phyloP scores from a whole-genome alignment of 768 basidiomycete species.

The Leccinum truebloodii region DNA sequence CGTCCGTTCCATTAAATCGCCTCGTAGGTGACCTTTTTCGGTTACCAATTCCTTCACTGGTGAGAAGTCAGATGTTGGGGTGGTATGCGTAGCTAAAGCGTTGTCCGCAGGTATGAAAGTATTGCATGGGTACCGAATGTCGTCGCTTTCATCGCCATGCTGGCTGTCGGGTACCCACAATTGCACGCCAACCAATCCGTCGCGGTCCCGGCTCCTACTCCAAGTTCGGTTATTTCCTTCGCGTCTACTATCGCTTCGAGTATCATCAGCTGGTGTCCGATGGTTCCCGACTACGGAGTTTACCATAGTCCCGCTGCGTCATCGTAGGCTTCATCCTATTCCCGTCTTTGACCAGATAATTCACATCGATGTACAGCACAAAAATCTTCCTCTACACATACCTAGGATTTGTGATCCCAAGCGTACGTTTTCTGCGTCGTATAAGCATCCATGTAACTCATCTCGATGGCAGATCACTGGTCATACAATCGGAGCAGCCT shows the following conservation, averaged over 20 bases:
- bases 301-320: conserved; percentile 56
- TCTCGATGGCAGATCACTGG: conserved; percentile 33
- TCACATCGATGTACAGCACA: conserved; percentile 23
- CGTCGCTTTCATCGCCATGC: conserved; percentile 63
- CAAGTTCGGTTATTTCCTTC: conserved; percentile 42
- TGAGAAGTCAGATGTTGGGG: conserved; percentile 21
- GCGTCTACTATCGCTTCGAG: conserved; percentile 46
- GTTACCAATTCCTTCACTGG: conserved; percentile 62
- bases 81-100: neutral
- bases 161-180: conserved; percentile 71
- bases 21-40: conserved; percentile 59
- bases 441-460: neutral
- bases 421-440: conserved; percentile 31
- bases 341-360: neutral
- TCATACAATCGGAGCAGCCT: conserved; percentile 47
- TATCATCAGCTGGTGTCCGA: conserved; percentile 43
- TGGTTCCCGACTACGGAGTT: conserved; percentile 51
- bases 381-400: conserved; percentile 49
- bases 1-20: neutral
- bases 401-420: conserved; percentile 43
- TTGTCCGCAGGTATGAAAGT: conserved; percentile 61
- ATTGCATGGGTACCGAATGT: conserved; percentile 77
- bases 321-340: conserved; percentile 42
- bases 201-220: conserved; percentile 37
- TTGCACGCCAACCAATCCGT: conserved; percentile 43